Conservation (phyloP, 176 grass and related monocot species). For the Pharus latifolius region DNA sequence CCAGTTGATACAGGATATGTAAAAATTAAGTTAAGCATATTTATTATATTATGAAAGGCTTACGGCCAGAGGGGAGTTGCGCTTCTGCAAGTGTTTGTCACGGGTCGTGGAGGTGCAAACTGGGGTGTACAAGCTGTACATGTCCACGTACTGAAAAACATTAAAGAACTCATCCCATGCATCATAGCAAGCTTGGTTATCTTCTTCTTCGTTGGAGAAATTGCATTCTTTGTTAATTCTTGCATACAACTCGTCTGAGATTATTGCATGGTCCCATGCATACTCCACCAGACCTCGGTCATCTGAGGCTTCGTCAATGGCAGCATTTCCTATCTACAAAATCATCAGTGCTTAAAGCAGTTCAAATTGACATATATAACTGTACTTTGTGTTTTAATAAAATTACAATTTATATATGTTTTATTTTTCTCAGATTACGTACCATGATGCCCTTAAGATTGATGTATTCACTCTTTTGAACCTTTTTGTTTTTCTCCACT, state of each 20-base stretch:
- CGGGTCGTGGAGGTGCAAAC: constrained; percentile 26
- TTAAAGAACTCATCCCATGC: constrained; percentile 43
- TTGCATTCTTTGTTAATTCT: constrained; percentile 44
- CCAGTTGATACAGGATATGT: too few relatives aligned
- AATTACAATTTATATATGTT: too few relatives aligned
- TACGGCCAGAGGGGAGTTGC: too few relatives aligned
- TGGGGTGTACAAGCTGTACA: constrained; percentile 90
- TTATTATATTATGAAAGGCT: too few relatives aligned
- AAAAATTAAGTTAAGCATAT: too few relatives aligned
- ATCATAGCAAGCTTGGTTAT: background rate
- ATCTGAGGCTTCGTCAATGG: constrained; percentile 61
- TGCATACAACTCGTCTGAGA: constrained; percentile 58
- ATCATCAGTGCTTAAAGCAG: background rate
- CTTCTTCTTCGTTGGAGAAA: constrained; percentile 27
- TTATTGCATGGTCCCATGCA: constrained; percentile 81
- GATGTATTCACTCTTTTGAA: constrained; percentile 24
- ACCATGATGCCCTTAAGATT: constrained; percentile 92
- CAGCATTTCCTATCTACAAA: constrained; percentile 69
- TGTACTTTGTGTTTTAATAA: too few relatives aligned
- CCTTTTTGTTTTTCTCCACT: constrained; percentile 43
- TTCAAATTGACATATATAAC: too few relatives aligned
- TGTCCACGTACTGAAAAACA: constrained; percentile 50
- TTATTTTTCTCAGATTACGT: too few relatives aligned
- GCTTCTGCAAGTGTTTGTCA: too few relatives aligned
- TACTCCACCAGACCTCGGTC: constrained; percentile 61